Conservation (phyloP, 2,329 filamentous ascomycete species). For the Tolypocladium paradoxum region DNA sequence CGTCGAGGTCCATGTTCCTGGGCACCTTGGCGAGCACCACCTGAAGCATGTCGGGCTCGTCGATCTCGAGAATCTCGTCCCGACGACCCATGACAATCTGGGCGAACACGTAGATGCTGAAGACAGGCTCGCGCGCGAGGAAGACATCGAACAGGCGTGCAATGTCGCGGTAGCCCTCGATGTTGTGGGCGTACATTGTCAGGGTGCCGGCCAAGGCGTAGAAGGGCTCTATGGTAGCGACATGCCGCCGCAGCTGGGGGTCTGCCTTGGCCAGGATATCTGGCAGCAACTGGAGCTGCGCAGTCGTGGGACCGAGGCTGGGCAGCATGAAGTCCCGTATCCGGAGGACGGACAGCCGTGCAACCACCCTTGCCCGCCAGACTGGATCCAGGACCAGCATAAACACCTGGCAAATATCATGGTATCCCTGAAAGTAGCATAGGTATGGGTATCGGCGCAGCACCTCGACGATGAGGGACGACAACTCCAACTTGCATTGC, state of each 20-base stretch:
- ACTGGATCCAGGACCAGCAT: constrained; percentile 67
- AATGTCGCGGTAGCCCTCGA: constrained; percentile 81
- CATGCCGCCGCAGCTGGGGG: constrained; percentile 58
- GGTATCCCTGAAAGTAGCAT: constrained; percentile 96
- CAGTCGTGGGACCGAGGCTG: constrained; percentile 66
- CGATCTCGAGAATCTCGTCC: constrained; percentile 78
- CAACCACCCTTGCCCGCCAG: constrained; percentile 51
- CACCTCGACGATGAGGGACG: constrained; percentile 66
- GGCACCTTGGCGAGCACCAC: constrained; percentile 81
- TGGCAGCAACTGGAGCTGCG: constrained; percentile 80
- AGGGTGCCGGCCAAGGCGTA: constrained; percentile 90
- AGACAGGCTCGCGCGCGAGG: constrained; percentile 75
- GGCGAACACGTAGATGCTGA: constrained; percentile 85
- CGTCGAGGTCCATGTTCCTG: constrained; percentile 67
- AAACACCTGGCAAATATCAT: constrained; percentile 95
- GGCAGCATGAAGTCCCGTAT: constrained; percentile 98
- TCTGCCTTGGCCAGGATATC: constrained; percentile 68
- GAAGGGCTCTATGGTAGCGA: constrained; percentile 73
- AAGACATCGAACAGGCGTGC: constrained; percentile 87
- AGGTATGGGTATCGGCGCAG: constrained; percentile 73
- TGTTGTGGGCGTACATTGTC: constrained; percentile 94
- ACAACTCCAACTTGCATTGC: constrained; percentile 64
- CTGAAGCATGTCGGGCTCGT: constrained; percentile 89
- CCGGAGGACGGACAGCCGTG: constrained; percentile 76
- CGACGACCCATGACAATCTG: constrained; percentile 74